These are phyloP conservation scores for Cercophora sp. DNA, from an alignment of 495 filamentous ascomycete species.

Conservation along the genomic window DNA sequence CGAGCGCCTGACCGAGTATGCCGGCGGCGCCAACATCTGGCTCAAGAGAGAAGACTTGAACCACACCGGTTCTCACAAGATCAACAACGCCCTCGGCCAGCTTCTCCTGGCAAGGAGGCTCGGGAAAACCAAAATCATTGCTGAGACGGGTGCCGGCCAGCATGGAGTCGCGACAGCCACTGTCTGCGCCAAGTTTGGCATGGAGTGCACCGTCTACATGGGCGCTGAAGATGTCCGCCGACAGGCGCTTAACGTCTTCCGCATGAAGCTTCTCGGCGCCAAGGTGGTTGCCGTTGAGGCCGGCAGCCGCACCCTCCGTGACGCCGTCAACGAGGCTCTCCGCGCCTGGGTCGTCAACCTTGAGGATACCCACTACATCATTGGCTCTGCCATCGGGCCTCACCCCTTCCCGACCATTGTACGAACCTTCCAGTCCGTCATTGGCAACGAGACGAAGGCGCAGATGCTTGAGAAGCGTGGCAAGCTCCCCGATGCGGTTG, in stretches of 20 bases:
- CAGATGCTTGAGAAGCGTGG: constrained; percentile 78
- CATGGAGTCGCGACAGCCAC: constrained; percentile 95
- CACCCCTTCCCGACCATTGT: constrained; percentile 97
- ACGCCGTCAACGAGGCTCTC: constrained; percentile 92
- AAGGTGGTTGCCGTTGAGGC: constrained; percentile 83
- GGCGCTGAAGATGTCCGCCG: constrained; percentile 89
- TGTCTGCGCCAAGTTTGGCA: constrained; percentile 92
- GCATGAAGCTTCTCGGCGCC: constrained; percentile 92
- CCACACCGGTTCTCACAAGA: constrained; percentile 85
- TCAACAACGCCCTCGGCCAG: constrained; percentile 94
- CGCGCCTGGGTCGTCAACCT: constrained; percentile 84
- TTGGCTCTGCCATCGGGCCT: constrained; percentile 89
- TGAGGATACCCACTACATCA: constrained; percentile 91
- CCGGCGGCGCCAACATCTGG: constrained; percentile 91
- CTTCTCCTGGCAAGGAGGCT: constrained; percentile 74
- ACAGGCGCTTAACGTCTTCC: constrained; percentile 93
- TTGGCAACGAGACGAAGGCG: constrained; percentile 85
- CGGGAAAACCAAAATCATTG: constrained; percentile 91
- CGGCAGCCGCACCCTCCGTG: constrained; percentile 79
- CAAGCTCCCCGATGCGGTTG: constrained; percentile 90
- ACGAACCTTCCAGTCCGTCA: constrained; percentile 89
- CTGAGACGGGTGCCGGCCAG: constrained; percentile 94
- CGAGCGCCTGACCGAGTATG: constrained; percentile 79
- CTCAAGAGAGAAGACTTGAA: constrained; percentile 94
- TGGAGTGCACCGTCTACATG: constrained; percentile 97